These are phyloP conservation scores for Bolboschoenoplectus hybrid DNA, from an alignment of 202 grass and related monocot species.

Conservation along the genomic window DNA sequence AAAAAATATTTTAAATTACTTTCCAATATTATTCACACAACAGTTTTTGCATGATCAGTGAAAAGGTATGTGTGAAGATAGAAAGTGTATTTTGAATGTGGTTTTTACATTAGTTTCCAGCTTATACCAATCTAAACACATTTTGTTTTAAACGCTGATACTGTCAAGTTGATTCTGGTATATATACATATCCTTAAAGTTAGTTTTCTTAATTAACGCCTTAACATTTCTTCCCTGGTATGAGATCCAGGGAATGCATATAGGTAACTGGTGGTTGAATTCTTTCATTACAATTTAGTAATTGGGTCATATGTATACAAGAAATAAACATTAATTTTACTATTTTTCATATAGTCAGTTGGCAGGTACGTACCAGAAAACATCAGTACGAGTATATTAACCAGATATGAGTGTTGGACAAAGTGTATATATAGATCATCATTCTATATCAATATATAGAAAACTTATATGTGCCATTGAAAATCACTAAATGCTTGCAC, in stretches of 20 bases:
- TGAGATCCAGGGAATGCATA: neutral
- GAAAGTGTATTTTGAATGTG: neutral
- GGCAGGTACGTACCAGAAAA: neutral
- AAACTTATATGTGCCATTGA: neutral
- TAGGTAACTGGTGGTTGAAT: neutral
- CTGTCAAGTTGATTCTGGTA: neutral
- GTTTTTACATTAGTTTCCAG: neutral
- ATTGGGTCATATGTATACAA: neutral
- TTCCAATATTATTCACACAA: neutral
- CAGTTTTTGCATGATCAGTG: neutral
- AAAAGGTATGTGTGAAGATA: neutral
- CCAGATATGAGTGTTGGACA: neutral
- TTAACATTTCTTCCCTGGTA: neutral
- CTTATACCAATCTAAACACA: neutral
- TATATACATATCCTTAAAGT: neutral
- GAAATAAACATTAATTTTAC: neutral
- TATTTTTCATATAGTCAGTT: neutral
- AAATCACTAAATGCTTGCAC: neutral
- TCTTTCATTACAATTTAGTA: neutral
- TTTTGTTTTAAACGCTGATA: neutral
- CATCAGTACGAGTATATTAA: neutral
- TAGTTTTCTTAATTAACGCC: neutral
- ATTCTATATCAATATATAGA: conserved; percentile 5
- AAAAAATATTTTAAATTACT: neutral
- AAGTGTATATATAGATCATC: neutral